Percentiles rank a stretch among this genome's conserved stretches.
Conservation (phyloP, 2,329 filamentous ascomycete species). For the Fusarium sp. region DNA sequence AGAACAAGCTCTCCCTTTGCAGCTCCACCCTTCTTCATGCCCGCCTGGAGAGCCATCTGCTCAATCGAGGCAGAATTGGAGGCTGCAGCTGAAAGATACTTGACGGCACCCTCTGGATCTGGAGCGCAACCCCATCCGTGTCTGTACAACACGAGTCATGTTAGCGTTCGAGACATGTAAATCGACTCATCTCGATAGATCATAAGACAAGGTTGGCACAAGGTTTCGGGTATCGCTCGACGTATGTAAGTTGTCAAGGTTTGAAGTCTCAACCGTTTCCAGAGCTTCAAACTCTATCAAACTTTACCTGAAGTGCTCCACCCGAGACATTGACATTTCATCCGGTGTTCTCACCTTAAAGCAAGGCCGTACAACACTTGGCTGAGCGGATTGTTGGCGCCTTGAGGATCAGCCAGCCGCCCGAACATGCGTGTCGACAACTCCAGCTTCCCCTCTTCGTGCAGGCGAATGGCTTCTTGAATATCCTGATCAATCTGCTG, state of each 20-base stretch:
- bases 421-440: slow-evolving; percentile 88
- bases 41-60: slow-evolving; percentile 83
- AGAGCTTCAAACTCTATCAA: slow-evolving; percentile 17
- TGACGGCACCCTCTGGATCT: slow-evolving; percentile 78
- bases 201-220: neutral
- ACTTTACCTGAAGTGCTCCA: neutral
- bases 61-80: slow-evolving; percentile 91
- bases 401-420: slow-evolving; percentile 81
- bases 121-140: slow-evolving; percentile 92
- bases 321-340: slow-evolving; percentile 23
- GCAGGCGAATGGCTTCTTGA: slow-evolving; percentile 93
- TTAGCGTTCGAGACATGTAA: slow-evolving; percentile 30
- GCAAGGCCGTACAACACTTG: slow-evolving; percentile 97
- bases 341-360: slow-evolving; percentile 67
- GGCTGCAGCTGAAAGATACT: slow-evolving; percentile 87
- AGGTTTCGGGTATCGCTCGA: neutral
- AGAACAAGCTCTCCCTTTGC: slow-evolving; percentile 97
- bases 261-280: slow-evolving; percentile 10
- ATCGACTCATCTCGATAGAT: neutral
- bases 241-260: neutral
- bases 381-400: slow-evolving; percentile 90
- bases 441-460: slow-evolving; percentile 84
- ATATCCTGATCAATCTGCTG: slow-evolving; percentile 76
- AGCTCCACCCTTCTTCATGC: slow-evolving; percentile 90
- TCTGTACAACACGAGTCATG: slow-evolving; percentile 55